Conservation (phyloP, 192 early-diverging fungal genomes). For the Chytriomyces sp. region DNA sequence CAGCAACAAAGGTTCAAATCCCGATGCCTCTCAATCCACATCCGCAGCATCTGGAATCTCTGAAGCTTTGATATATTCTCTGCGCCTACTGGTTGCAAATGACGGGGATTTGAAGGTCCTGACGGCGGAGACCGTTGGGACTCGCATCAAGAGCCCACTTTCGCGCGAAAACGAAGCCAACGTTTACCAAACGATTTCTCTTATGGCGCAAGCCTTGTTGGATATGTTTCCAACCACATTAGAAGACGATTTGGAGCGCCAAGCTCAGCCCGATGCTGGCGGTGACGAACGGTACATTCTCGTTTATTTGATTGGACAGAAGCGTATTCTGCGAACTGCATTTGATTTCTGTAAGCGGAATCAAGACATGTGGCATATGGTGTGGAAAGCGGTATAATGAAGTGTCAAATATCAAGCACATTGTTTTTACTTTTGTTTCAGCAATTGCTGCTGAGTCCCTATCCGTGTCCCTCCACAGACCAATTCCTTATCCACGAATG, state of each 20-base stretch:
- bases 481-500: too few relatives aligned
- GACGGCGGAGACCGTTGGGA: neutral
- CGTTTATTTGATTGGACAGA: conserved; percentile 19
- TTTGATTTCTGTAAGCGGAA: neutral
- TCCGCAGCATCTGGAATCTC: conserved; percentile 2
- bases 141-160: neutral
- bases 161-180: conserved; percentile 7
- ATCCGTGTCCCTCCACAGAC: too few relatives aligned
- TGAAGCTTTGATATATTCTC: neutral
- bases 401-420: too few relatives aligned
- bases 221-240: conserved; percentile 9
- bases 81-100: conserved; percentile 10
- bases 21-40: neutral
- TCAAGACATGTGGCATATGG: neutral
- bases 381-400: neutral
- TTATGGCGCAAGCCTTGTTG: conserved; percentile 11
- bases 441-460: too few relatives aligned
- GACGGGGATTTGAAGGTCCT: neutral
- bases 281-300: conserved; percentile 10
- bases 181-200: conserved; percentile 3
- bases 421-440: too few relatives aligned
- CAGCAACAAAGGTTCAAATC: neutral
- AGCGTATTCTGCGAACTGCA: neutral
- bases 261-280: neutral
- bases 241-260: conserved; percentile 5